Base-by-base conservation (phyloP, 2,329 filamentous ascomycete species). In the Claviceps fusiformis region DNA sequence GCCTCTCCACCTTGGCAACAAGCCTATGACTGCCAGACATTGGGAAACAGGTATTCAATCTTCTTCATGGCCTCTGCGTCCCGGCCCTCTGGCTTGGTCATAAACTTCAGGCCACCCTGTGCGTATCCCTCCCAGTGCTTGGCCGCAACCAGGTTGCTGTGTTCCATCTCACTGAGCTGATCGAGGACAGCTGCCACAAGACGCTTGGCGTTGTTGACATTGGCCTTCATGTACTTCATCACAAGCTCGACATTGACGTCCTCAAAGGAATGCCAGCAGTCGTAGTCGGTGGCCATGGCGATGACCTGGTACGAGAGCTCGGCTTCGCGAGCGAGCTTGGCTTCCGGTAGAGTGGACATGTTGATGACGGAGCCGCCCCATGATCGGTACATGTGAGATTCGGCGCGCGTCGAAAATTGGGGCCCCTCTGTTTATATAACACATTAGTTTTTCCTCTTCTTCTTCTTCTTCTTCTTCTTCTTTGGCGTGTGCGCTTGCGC, bases 221-320 rank as follows among this genome's bases (percentile, higher is more conserved):
- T 98, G 61, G 89, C 86, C 68, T 87, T 86, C 93, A 98, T 98
- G 72, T 95, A 89, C 58, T 83, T 86, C 83, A 95, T 89, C 55
- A 98, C 93, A 87, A 97, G 95, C 70, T 91, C 88, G 27, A 98
- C 93, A 59, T 90, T 91, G 59, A 98, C 93, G 60, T 87, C 88
- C 56, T 83, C 86, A 51, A 80, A 80, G 24, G 80, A 83, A 67
- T 91, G 87, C 93, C 93, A 98, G 82, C 92, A 97, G 76, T 98
- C 93, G 71, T 98, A 98, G 75, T 98, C 93, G 33, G 93, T 98
- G 39, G 89, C 89, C 93, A 98, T 98, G 78, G 92, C 95, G 66
- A 98, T 95, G 81, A 96, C 95, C 75, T 95, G 90, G 72, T 97
- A 97, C 41, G 86, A 87, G 63, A 98, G 87, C 76, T 98, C 93